Conservation (phyloP, 2,329 filamentous ascomycete genomes). For the Talaromyces funiculosus region DNA sequence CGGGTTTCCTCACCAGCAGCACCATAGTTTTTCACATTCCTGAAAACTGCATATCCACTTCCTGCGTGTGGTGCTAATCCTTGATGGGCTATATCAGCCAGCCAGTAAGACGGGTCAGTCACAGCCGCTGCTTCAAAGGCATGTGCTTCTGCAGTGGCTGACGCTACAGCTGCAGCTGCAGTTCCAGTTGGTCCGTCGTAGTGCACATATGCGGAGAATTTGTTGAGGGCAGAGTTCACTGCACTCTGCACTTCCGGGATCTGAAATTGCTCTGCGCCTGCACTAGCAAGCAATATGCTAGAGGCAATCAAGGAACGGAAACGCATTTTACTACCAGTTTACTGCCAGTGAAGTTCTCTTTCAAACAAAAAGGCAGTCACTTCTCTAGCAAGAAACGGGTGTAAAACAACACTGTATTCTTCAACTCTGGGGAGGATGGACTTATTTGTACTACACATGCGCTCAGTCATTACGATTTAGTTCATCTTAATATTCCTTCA, state of each 20-base stretch:
- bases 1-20: conserved; percentile 27
- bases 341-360: conserved; percentile 1
- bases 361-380: not conserved
- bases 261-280: conserved; percentile 15
- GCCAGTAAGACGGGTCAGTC: conserved; percentile 27
- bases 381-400: not conserved
- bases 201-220: conserved; percentile 17
- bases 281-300: conserved; percentile 16
- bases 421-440: not conserved
- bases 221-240: conserved; percentile 16
- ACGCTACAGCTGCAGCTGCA: conserved; percentile 1
- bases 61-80: conserved; percentile 8
- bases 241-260: conserved; percentile 19
- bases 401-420: not conserved
- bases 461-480: not conserved
- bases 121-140: conserved; percentile 4
- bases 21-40: conserved; percentile 24
- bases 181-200: conserved; percentile 16
- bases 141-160: conserved; percentile 4
- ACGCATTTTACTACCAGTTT: not conserved
- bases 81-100: conserved; percentile 29
- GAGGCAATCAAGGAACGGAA: not conserved
- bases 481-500: not conserved
- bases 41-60: conserved; percentile 14
- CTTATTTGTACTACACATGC: not conserved